Base-by-base conservation (phyloP, 257 asterid species). In the Solanum chmielewskii region DNA sequence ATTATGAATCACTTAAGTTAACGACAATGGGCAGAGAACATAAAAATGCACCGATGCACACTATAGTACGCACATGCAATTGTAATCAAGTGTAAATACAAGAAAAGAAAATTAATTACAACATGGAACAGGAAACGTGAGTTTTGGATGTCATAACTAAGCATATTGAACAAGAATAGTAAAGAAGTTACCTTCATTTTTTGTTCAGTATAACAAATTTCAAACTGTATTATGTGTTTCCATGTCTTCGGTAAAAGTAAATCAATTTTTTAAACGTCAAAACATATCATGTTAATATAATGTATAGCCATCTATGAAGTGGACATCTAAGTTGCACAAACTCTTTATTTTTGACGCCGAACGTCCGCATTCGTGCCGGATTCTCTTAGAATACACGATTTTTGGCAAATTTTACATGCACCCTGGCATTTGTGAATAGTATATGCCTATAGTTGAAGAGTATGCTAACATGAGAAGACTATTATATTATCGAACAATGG, bases 351-450 rank as follows among this genome's bases (percentile, higher is more conserved):
- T 49, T 7, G 21, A 49, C 5, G 20, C 1, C 3, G 21, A 8
- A 49, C 7, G 1, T 20, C 0, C 1, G 8, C 8, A 49, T 2
- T 7, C 21, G 20, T 49, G 3, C 15, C 21, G 0, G 0, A 2
- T 49, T 49, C 9, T 49, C 60, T 20, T 15, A 5, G 16, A 49
- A 49, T 49, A 49, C 3, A 6, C 10, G 7, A 52, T 1, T 52
- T 12, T 52, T 52, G 23, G 0, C 1, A 6, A 52, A 16, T 52
- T 2, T 20, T 8, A 52, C 21, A 52, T 21, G 49, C 4, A 49
- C 23, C 60, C 60, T 52, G 23, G 6, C 23, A 52, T 16, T 16
- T 52, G 18, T 52, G 60, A 52, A 52, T 52, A 52, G 23, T 6
- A 52, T 16, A 52, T 52, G 60, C 1, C 0, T 15, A 52, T 52